Percentiles rank a stretch among this genome's conserved stretches.
These are phyloP conservation scores for Zygoascus meyerae DNA, from an alignment of 1,139 yeast genomes.

Conservation along the genomic window DNA sequence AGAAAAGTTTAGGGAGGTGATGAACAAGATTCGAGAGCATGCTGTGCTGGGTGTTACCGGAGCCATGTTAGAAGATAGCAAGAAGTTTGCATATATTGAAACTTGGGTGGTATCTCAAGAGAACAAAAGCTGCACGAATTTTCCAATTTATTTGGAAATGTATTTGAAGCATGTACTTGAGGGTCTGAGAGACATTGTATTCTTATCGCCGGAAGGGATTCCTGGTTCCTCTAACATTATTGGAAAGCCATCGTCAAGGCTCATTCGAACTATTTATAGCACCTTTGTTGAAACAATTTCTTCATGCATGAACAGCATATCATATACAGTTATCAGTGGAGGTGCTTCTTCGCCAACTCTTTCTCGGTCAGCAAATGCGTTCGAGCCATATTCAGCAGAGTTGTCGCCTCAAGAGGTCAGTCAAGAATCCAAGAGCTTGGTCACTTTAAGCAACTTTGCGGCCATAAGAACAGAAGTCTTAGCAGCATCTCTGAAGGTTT, in stretches of 20 bases:
- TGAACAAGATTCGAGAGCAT: conserved; percentile 38
- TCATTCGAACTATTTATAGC: conserved; percentile 40
- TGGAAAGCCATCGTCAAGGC: conserved; percentile 45
- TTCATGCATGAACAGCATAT: conserved; percentile 5
- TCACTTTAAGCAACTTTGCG: conserved; percentile 48
- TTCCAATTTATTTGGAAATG: conserved; percentile 26
- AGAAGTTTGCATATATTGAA: conserved; percentile 41
- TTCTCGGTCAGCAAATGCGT: neutral
- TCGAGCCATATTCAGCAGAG: conserved; percentile 14
- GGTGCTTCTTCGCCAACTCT: neutral
- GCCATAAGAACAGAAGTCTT: conserved; percentile 42
- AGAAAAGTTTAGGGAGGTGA: conserved; percentile 35
- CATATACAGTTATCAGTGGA: conserved; percentile 4
- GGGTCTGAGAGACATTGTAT: conserved; percentile 28
- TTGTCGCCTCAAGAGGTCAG: conserved; percentile 28
- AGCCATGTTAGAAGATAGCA: conserved; percentile 47
- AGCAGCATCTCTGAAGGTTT: conserved; percentile 43
- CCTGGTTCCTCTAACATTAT: conserved; percentile 28
- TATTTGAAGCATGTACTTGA: conserved; percentile 31
- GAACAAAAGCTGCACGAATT: conserved; percentile 22
- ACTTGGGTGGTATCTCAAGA: conserved; percentile 32
- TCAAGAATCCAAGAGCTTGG: conserved; percentile 37
- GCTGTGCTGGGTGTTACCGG: conserved; percentile 45
- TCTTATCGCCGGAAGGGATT: conserved; percentile 19
- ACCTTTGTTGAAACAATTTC: conserved; percentile 35